A percentile compares a stretch with the other conserved stretches of the same genome.
Evolutionary conservation across 2,329 filamentous ascomycete species (phyloP).

Genomic region (Ceratocystis variospora): DNA sequence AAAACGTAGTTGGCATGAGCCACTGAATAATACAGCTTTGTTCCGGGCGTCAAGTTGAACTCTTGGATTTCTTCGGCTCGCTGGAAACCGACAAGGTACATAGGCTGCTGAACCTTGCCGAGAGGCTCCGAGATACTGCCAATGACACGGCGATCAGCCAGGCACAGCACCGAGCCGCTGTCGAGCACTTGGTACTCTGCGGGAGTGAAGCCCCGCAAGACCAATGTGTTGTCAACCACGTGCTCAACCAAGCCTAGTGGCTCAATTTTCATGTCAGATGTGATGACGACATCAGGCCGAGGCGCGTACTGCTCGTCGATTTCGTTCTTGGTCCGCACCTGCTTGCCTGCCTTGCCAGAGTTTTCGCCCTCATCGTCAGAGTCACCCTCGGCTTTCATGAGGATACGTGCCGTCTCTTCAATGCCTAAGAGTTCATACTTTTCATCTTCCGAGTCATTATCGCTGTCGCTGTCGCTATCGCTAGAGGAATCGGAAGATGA

Average conservation of each 20-base stretch:
- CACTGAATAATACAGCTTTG: constrained; percentile 62
- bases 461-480: constrained; percentile 47
- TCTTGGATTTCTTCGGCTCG: constrained; percentile 53
- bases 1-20: constrained; percentile 73
- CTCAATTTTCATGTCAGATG: constrained; percentile 60
- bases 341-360: constrained; percentile 26
- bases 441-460: constrained; percentile 43
- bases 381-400: constrained; percentile 71
- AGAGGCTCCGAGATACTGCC: constrained; percentile 76
- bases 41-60: constrained; percentile 53
- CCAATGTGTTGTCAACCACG: constrained; percentile 61
- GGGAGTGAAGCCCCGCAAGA: constrained; percentile 65
- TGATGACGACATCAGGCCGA: constrained; percentile 68
- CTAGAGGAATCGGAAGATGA: constrained; percentile 50
- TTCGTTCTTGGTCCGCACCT: constrained; percentile 75
- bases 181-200: constrained; percentile 80
- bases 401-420: constrained; percentile 67
- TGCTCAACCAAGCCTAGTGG: constrained; percentile 62
- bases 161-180: constrained; percentile 68
- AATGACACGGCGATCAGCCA: constrained; percentile 58
- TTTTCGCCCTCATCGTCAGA: constrained; percentile 57
- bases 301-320: constrained; percentile 46
- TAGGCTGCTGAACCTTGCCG: constrained; percentile 69
- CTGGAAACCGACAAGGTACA: constrained; percentile 70
- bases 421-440: constrained; percentile 62